phyloP scores from a whole-genome alignment of 2,329 filamentous ascomycete genomes.

The Talaromyces atroroseus region DNA sequence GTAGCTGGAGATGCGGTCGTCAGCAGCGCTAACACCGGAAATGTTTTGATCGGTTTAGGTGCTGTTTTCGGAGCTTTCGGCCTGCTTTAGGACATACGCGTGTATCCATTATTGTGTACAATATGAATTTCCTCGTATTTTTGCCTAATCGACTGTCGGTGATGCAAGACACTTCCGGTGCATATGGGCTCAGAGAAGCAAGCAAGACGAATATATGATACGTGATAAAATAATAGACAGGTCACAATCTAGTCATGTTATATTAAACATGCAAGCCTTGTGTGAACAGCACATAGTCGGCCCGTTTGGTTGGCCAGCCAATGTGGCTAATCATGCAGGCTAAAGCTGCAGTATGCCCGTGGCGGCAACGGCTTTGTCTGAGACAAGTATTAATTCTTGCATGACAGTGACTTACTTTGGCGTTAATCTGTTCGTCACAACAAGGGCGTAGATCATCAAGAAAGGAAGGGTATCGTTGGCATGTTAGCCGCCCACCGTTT shows the following conservation, averaged over 20 bases:
- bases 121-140: background rate
- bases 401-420: too few relatives aligned
- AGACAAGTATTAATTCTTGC: background rate
- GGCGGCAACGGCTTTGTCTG: background rate
- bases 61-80: background rate
- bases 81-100: background rate
- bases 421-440: too few relatives aligned
- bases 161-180: too few relatives aligned
- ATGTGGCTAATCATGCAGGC: background rate
- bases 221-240: background rate
- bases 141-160: background rate
- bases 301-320: background rate
- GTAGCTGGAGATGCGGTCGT: background rate
- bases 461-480: too few relatives aligned
- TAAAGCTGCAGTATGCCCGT: background rate
- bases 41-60: background rate
- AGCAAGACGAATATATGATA: background rate
- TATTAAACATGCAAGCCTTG: background rate
- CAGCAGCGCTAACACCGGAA: background rate
- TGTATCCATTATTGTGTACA: background rate
- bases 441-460: too few relatives aligned
- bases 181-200: background rate
- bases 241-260: background rate
- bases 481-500: too few relatives aligned
- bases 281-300: background rate